Evolutionary conservation across 768 basidiomycete genomes (phyloP).

Genomic region (Boletus sp.): DNA sequence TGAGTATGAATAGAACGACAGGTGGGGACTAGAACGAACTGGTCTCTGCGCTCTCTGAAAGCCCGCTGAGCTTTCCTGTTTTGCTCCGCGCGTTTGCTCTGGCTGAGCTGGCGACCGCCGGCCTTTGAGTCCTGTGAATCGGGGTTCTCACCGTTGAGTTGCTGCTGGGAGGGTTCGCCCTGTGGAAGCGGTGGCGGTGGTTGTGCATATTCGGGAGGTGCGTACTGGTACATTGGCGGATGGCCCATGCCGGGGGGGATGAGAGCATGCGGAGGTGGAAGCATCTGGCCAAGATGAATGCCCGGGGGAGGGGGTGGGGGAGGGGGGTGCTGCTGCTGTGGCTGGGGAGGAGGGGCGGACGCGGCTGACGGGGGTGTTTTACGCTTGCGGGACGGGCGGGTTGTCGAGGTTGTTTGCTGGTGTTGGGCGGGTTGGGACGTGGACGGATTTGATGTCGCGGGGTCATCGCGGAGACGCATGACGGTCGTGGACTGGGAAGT

Average conservation of each 20-base stretch:
- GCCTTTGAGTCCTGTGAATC: slow-evolving; percentile 13
- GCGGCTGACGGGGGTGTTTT: slow-evolving; percentile 56
- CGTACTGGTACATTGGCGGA: slow-evolving; percentile 34
- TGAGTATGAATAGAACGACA: slow-evolving; percentile 4
- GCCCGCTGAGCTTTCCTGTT: slow-evolving; percentile 93
- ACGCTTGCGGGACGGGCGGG: slow-evolving; percentile 53
- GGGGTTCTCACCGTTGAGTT: slow-evolving; percentile 19
- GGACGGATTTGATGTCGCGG: slow-evolving; percentile 12
- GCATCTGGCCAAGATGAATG: slow-evolving; percentile 49
- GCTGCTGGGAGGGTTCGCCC: slow-evolving; percentile 29
- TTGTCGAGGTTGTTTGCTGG: neutral
- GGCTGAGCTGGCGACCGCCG: slow-evolving; percentile 61
- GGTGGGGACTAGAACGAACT: slow-evolving; percentile 46
- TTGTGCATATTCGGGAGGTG: slow-evolving; percentile 32
- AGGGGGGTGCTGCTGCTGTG: slow-evolving; percentile 26
- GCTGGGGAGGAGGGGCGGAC: slow-evolving; percentile 8
- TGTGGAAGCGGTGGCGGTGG: slow-evolving; percentile 26
- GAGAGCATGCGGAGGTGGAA: slow-evolving; percentile 54
- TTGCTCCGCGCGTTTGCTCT: slow-evolving; percentile 88
- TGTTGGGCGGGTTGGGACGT: slow-evolving; percentile 13
- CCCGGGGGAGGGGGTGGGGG: slow-evolving; percentile 36
- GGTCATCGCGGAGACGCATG: slow-evolving; percentile 69
- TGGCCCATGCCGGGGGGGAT: slow-evolving; percentile 40
- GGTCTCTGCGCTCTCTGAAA: slow-evolving; percentile 86
- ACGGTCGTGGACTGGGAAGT: slow-evolving; percentile 20